Evolutionary conservation across 2,329 filamentous ascomycete genomes (phyloP), one percentile per base, ranked within the genome.

Genomic region (Truncatella angustata): DNA sequence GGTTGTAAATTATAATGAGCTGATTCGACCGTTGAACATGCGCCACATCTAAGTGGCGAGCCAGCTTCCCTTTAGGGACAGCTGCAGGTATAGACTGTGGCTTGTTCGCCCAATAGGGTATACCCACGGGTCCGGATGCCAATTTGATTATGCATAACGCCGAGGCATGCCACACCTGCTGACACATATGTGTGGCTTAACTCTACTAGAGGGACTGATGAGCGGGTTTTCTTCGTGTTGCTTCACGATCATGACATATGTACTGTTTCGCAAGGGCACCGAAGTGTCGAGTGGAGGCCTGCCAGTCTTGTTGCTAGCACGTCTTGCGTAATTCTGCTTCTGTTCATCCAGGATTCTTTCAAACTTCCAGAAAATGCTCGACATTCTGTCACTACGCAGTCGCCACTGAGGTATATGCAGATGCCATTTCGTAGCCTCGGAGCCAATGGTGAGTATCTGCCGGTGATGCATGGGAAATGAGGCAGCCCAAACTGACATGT

Each of bases 61-160:
- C 14, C 10, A 7, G 12, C 18, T 16, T 26, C 32, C 23, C 42
- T n/a, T 23, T 45, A n/a, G n/a, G 7, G 21, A n/a, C 42, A 30
- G 42, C 23, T 45, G 43, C 21, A 45, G 16, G 26, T 46, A 46
- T 46, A 35, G n/a, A 46, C 18, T 46, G 43, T 46, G 43, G 43
- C 43, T 46, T 32, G 43, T 32, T 10, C 14, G 18, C 18, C 43
- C 26, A 46, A 46, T 46, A 11, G n/a, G 16, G 34, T 46, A 21
- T 20, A 20, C 9, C 5, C 26, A 11, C 24, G 42, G 5, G n/a
- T 30, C 42, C 42, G 21, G 18, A 28, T 32, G 32, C 43, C 43
- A 32, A 11, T 16, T 34, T 12, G 28, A 32, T 7, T 32, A 32
- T 32, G 28, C 7, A 32, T 32, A 9, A 14, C 7, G 28, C 28